Percentiles rank a stretch among this genome's conserved stretches.
Evolutionary conservation across 2,329 filamentous ascomycete species (phyloP).

Genomic region (Xylaria sp.): DNA sequence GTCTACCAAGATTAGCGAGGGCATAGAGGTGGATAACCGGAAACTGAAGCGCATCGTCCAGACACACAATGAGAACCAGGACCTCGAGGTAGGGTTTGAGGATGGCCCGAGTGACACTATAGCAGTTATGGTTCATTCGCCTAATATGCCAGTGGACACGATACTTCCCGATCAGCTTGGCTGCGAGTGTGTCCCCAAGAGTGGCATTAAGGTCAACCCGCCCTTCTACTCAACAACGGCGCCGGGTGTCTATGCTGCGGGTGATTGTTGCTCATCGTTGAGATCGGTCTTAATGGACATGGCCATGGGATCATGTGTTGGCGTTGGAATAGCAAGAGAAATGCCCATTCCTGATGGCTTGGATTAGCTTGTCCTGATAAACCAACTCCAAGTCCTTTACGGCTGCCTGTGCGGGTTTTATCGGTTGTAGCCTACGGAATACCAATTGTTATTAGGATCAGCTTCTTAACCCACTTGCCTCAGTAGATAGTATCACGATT

Average conservation of each 20-base stretch:
- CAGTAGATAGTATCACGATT: too few relatives aligned
- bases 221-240: background rate
- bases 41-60: background rate
- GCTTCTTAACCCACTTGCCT: too few relatives aligned
- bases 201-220: background rate
- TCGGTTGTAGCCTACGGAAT: too few relatives aligned
- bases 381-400: too few relatives aligned
- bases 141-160: background rate
- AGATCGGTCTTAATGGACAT: background rate
- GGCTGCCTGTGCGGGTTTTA: too few relatives aligned
- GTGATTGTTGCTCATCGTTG: background rate
- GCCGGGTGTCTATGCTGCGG: background rate
- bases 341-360: too few relatives aligned
- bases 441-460: too few relatives aligned
- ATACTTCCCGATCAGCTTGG: background rate
- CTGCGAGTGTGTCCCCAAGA: background rate
- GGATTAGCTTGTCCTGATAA: too few relatives aligned
- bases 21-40: background rate
- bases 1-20: background rate
- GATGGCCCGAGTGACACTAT: background rate
- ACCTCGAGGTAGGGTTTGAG: background rate
- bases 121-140: background rate
- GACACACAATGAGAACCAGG: background rate
- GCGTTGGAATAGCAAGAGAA: background rate
- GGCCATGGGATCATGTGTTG: background rate